These are phyloP conservation scores for Daedalea quercina DNA, from an alignment of 768 basidiomycete genomes.

Conservation along the genomic window DNA sequence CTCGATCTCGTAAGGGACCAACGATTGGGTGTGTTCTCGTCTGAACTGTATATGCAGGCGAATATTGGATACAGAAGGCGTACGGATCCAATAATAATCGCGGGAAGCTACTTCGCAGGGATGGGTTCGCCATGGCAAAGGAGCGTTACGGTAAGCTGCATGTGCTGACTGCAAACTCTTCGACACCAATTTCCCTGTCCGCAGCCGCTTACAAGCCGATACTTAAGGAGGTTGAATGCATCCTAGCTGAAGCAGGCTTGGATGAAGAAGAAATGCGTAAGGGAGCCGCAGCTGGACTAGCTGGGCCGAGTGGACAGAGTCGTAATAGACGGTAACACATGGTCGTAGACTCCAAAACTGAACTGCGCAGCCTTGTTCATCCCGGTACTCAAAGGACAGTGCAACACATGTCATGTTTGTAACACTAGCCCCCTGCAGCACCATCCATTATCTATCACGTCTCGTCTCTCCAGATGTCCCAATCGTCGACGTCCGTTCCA, in stretches of 20 bases:
- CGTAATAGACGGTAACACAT: constrained; percentile 36
- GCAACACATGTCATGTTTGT: no score
- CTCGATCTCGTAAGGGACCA: constrained; percentile 71
- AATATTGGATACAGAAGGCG: constrained; percentile 78
- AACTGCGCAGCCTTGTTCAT: no score
- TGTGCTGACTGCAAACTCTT: background rate
- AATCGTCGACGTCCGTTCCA: no score
- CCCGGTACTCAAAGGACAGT: no score
- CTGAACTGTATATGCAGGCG: no score
- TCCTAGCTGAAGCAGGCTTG: constrained; percentile 75
- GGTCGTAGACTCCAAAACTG: background rate
- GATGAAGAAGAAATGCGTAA: constrained; percentile 76
- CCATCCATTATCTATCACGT: no score
- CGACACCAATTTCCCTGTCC: background rate
- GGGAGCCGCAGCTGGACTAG: constrained; percentile 39
- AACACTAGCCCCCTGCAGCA: no score
- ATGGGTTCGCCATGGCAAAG: constrained; percentile 73
- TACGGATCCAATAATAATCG: constrained; percentile 50
- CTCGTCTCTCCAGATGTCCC: no score
- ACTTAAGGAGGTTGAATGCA: constrained; percentile 75
- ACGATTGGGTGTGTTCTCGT: no score
- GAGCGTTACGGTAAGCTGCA: constrained; percentile 56
- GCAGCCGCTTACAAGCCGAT: constrained; percentile 77
- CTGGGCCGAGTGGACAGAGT: constrained; percentile 36
- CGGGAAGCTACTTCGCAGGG: constrained; percentile 72